Evolutionary conservation across 331 rosid genomes (phyloP), one percentile per base, ranked within the genome.

Genomic region (Malus hybrid): DNA sequence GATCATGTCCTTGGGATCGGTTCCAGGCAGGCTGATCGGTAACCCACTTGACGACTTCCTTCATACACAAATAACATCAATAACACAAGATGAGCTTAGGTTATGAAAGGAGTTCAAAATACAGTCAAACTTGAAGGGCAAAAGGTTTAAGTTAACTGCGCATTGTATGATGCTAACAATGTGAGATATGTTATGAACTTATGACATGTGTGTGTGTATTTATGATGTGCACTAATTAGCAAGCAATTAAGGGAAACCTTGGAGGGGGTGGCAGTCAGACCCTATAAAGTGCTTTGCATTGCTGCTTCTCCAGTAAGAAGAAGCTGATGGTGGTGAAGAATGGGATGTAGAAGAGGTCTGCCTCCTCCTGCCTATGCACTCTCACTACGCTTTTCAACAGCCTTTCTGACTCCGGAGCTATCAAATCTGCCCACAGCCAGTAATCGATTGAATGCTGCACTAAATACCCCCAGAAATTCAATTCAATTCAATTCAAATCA

Each of bases 221-320:
- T 57, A 3, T 56, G 12, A 32, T 16, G 70, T 66, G 29, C 70
- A 66, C 10, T 29, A 66, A 34, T 19, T 5, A 34, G 78, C 70
- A 50, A 72, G 32, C 52, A 78, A 19, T 65, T 48, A 84, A 69
- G 63, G 42, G 55, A 83, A 84, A 76, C 73, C 83, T 80, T 79
- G 81, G 86, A 79, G 79, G 85, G 82, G 81, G 83, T 88, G 78
- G 90, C 96, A 93, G 94, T 91, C 98, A 91, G 93, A 93, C 98
- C 99, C 99, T 94, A 83, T 94, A 94, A 86, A 94, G 99, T 56
- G 99, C 91, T 86, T 94, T 94, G 91, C 99, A 94, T 78, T 87
- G 89, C 81, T 94, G 99, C 75, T 90, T 92, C 79, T 94, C 99
- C 90, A 92, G 46, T 62, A 94, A 88, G 87, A 94, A 94, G 85